Evolutionary conservation across 305 asterid genomes (phyloP).

Genomic region (Solanum chacoense): DNA sequence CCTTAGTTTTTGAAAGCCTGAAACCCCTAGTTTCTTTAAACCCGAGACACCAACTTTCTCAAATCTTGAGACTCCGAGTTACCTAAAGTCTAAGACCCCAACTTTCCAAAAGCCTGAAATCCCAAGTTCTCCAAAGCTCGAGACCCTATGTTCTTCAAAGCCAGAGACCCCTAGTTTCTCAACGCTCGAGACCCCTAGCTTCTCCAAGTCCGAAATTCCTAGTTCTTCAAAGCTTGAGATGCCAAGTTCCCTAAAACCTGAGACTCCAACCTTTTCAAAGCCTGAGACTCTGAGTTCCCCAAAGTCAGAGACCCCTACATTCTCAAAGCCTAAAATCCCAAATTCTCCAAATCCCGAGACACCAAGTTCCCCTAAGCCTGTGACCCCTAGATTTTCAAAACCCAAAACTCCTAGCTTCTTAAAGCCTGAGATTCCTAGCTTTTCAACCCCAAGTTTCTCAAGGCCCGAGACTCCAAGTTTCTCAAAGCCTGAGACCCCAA

Average conservation of each 20-base stretch:
- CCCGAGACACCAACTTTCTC: neutral
- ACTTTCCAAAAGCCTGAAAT: neutral
- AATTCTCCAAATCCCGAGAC: neutral
- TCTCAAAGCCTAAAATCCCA: neutral
- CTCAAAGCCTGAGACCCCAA: rapidly evolving
- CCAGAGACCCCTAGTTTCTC: neutral
- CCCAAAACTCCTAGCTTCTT: neutral
- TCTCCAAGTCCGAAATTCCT: too few relatives aligned
- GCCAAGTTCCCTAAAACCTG: too few relatives aligned
- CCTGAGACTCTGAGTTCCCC: neutral
- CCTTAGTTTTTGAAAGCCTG: too few relatives aligned
- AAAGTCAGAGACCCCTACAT: neutral
- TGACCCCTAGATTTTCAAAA: neutral
- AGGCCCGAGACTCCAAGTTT: neutral
- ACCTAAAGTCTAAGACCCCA: too few relatives aligned
- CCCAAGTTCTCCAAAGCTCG: too few relatives aligned
- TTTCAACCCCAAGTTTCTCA: neutral
- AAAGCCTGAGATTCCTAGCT: neutral
- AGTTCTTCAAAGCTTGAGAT: neutral
- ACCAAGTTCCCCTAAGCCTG: neutral
- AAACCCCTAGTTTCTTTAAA: neutral
- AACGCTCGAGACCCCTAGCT: too few relatives aligned
- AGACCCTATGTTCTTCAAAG: neutral
- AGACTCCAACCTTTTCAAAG: neutral
- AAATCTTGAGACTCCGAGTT: neutral